These are phyloP conservation scores for Butyriboletus appendiculatus DNA, from an alignment of 1,284 basidiomycete species.

Conservation along the genomic window DNA sequence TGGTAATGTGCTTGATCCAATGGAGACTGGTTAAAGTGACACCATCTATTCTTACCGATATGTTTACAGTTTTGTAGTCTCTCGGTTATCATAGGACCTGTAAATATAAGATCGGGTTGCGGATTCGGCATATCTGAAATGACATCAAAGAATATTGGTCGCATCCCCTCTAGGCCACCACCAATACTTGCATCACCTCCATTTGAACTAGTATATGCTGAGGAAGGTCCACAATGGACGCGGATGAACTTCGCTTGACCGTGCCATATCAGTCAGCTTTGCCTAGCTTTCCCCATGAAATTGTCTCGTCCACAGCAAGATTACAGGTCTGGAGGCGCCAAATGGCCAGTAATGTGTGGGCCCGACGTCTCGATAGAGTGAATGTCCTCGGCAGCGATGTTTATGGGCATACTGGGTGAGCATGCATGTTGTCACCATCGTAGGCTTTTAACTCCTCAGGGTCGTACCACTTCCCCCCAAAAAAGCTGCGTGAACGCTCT, in stretches of 20 bases:
- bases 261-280: slow-evolving; percentile 2
- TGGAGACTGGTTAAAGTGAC: neutral
- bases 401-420: slow-evolving; percentile 67
- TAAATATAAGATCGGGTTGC: neutral
- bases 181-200: neutral
- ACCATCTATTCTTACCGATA: neutral
- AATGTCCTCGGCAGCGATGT: slow-evolving; percentile 62
- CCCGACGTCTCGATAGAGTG: slow-evolving; percentile 47
- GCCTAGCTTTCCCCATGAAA: slow-evolving; percentile 4
- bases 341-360: slow-evolving; percentile 24
- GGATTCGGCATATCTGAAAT: slow-evolving; percentile 6
- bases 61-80: neutral
- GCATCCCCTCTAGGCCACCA: neutral
- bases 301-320: slow-evolving; percentile 26
- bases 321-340: slow-evolving; percentile 28
- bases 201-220: neutral
- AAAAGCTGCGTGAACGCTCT: slow-evolving; percentile 80
- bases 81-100: neutral
- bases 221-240: slow-evolving; percentile 18
- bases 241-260: neutral
- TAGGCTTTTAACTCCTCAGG: neutral
- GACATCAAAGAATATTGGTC: neutral
- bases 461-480: neutral
- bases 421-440: neutral
- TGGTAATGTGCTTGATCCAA: slow-evolving; percentile 16